A percentile compares a stretch with the other conserved stretches of the same genome.
These are phyloP conservation scores for Lachnellula suecica DNA, from an alignment of 2,329 filamentous ascomycete genomes.

Conservation along the genomic window DNA sequence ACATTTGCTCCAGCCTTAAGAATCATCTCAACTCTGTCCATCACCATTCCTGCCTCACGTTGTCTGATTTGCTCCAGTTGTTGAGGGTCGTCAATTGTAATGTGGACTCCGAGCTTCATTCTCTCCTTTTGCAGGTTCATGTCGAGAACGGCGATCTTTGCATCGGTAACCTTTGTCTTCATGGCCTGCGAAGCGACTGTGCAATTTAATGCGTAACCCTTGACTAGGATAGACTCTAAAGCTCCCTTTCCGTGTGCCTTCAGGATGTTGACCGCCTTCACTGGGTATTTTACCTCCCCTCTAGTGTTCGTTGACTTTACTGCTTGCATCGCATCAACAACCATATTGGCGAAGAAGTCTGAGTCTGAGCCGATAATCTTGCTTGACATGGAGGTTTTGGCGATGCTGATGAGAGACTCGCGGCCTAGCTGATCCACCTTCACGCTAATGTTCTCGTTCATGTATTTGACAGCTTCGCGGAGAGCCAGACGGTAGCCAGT, in stretches of 20 bases:
- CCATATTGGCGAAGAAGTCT: conserved; percentile 97
- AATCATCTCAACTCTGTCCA: conserved; percentile 95
- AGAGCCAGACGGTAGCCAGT: conserved; percentile 95
- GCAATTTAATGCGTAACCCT: conserved; percentile 97
- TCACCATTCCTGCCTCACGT: conserved; percentile 87
- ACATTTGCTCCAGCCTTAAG: conserved; percentile 97
- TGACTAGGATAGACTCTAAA: conserved; percentile 84
- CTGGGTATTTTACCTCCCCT: conserved; percentile 91
- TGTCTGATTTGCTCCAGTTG: conserved; percentile 97
- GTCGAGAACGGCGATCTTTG: conserved; percentile 94
- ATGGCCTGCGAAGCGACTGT: conserved; percentile 98
- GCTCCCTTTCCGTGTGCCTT: conserved; percentile 96
- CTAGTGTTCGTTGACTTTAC: conserved; percentile 92
- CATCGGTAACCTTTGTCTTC: conserved; percentile 87
- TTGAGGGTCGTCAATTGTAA: conserved; percentile 95
- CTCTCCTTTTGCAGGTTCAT: conserved; percentile 99
- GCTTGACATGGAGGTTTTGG: conserved; percentile 98
- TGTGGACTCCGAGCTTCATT: conserved; percentile 98
- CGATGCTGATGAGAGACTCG: conserved; percentile 90
- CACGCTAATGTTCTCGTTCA: conserved; percentile 96
- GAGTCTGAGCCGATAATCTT: conserved; percentile 97
- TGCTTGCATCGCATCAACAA: conserved; percentile 91
- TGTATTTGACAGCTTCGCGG: conserved; percentile 95
- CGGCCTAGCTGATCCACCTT: conserved; percentile 90
- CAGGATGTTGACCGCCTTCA: conserved; percentile 98